phyloP scores from a whole-genome alignment of 2,329 filamentous ascomycete genomes.

The Microsporum ferrugineum region DNA sequence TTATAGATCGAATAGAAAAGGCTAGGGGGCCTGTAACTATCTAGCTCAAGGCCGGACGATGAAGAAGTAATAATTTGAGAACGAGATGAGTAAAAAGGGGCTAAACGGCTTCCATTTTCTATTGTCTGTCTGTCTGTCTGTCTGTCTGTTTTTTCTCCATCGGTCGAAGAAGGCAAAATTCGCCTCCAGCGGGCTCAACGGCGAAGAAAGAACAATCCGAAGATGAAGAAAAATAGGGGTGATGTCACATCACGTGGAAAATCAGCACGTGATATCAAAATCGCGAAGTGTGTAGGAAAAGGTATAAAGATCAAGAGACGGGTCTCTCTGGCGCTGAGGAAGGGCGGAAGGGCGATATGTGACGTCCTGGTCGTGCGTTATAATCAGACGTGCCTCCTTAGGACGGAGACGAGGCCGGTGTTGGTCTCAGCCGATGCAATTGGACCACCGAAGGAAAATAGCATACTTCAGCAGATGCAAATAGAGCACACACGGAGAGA shows the following conservation, averaged over 20 bases:
- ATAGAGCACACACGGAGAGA: background rate
- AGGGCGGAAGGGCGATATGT: background rate
- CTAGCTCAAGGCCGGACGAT: background rate
- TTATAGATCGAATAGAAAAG: slow-evolving; percentile 12
- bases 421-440: no score
- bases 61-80: background rate
- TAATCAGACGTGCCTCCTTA: no score
- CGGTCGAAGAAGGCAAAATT: background rate
- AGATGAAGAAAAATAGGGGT: background rate
- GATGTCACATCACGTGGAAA: background rate
- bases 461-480: no score
- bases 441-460: no score
- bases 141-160: background rate
- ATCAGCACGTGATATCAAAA: background rate
- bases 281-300: background rate
- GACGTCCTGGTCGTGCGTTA: no score
- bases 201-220: background rate
- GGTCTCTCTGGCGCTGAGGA: background rate
- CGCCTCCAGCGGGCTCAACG: background rate
- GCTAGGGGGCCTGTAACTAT: background rate
- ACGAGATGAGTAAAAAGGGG: background rate
- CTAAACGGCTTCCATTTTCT: background rate
- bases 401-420: no score
- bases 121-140: background rate
- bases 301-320: no score